Conservation (phyloP, 176 grass and related monocot genomes). For the Puccinellia tenuiflora region DNA sequence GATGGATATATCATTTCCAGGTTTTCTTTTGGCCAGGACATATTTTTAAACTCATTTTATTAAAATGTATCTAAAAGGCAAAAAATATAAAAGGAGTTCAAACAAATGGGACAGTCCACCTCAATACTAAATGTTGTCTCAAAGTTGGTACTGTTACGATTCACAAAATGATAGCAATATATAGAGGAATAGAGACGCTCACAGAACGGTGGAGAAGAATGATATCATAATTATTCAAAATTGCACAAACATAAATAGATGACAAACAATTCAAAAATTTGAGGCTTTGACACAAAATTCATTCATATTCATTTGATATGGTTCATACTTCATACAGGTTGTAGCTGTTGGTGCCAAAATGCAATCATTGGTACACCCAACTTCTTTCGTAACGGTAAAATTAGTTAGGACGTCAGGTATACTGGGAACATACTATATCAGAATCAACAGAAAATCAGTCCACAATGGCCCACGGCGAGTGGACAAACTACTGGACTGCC, state of each 20-base stretch:
- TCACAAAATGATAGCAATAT: not conserved
- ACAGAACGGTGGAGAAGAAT: not conserved
- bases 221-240: not conserved
- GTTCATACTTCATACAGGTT: not conserved
- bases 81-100: not conserved
- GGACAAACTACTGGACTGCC: not conserved
- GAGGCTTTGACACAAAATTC: not conserved
- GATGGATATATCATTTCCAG: not conserved
- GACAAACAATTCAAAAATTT: not conserved
- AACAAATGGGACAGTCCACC: not conserved
- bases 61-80: not conserved
- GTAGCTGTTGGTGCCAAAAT: not conserved
- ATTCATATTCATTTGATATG: conserved; percentile 24
- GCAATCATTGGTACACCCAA: not conserved
- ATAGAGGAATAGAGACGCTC: not conserved
- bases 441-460: not conserved
- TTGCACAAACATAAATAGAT: not conserved
- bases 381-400: not conserved
- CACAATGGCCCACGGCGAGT: not conserved
- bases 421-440: not conserved
- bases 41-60: not conserved
- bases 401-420: conserved; percentile 1
- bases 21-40: not conserved
- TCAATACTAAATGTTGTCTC: not conserved
- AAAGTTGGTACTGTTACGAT: too few species aligned